These are phyloP conservation scores for Yamadazyma olivae DNA, from an alignment of 805 yeast genomes.

Conservation along the genomic window DNA sequence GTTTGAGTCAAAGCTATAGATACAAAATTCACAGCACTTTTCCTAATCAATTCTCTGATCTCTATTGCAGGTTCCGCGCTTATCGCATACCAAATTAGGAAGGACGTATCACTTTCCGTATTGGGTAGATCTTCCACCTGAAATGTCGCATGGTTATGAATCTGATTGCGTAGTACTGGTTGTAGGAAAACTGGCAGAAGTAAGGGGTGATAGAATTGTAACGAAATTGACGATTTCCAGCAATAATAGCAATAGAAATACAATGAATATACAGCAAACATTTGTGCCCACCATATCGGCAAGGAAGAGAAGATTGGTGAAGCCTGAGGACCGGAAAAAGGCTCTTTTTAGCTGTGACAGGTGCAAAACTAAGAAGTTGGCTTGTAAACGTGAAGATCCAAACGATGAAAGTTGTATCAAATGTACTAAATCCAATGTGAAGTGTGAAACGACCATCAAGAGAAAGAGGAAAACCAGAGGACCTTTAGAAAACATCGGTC, in stretches of 20 bases:
- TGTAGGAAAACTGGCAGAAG: too few relatives aligned
- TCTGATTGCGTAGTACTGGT: too few relatives aligned
- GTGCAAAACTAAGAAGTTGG: conserved; percentile 42
- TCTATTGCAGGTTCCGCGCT: too few relatives aligned
- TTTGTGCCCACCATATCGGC: neutral
- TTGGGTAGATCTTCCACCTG: too few relatives aligned
- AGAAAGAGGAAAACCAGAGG: conserved; percentile 41
- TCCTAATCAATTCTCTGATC: too few relatives aligned
- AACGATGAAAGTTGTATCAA: conserved; percentile 2
- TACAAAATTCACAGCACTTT: too few relatives aligned
- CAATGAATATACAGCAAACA: neutral
- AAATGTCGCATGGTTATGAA: too few relatives aligned
- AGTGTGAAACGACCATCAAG: conserved; percentile 11
- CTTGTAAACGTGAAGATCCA: conserved; percentile 29
- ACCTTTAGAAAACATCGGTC: conserved; percentile 39
- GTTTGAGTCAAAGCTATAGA: neutral
- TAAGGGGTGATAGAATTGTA: too few relatives aligned
- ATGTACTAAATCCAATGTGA: neutral
- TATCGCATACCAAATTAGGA: too few relatives aligned
- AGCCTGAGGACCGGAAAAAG: conserved; percentile 34
- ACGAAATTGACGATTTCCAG: too few relatives aligned
- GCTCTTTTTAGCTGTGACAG: conserved; percentile 46
- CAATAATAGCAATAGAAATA: too few relatives aligned
- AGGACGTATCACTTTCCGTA: too few relatives aligned
- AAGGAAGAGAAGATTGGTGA: conserved; percentile 1